Evolutionary conservation across 257 asterid genomes (phyloP), one percentile per base, ranked within the genome.

Genomic region (Orobanche coerulescens): DNA sequence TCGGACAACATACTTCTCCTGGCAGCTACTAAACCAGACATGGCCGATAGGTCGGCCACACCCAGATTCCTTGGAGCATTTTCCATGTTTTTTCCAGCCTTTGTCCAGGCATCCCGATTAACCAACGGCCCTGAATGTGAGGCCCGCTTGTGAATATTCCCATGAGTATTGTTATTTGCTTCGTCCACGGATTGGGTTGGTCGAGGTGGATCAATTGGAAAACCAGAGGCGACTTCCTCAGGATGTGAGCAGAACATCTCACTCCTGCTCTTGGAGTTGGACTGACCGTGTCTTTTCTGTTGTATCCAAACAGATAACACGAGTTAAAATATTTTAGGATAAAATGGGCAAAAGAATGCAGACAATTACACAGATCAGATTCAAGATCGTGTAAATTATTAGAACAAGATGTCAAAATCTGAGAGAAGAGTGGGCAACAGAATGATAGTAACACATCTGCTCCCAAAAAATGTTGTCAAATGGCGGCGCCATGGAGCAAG

Each of bases 101-200:
- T 88, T 20, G 82, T 72, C 94, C 92, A 84, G 68, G 98, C 82
- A 28, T 95, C 96, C 58, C 92, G 84, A 62, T 87, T 85, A 44
- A 80, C 87, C 75, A 90, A 65, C 53, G 98, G 98, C 66, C 98
- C 98, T 0, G 98, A 92, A 77, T 92, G 94, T n/a, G 98, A 86
- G 47, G 82, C 93, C 61, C 97, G 71, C 70, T 82, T 81, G 63
- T 81, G 94, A 63, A 68, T 66, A 68, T 71, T 81, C 20, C 75
- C 79, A 2, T 74, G 81, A 39, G 82, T 74, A 62, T 76, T 84
- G 19, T 77, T 81, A 40, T 69, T 78, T 14, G 76, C 40, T 68
- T 84, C 93, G 69, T 81, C 96, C 60, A 79, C 65, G 23, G 75
- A 79, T 61, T 86, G 88, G 37, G 95, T 78, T 43, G 90, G 93